phyloP scores from a whole-genome alignment of 768 basidiomycete species.

The Coprinopsis marcescibilis region DNA sequence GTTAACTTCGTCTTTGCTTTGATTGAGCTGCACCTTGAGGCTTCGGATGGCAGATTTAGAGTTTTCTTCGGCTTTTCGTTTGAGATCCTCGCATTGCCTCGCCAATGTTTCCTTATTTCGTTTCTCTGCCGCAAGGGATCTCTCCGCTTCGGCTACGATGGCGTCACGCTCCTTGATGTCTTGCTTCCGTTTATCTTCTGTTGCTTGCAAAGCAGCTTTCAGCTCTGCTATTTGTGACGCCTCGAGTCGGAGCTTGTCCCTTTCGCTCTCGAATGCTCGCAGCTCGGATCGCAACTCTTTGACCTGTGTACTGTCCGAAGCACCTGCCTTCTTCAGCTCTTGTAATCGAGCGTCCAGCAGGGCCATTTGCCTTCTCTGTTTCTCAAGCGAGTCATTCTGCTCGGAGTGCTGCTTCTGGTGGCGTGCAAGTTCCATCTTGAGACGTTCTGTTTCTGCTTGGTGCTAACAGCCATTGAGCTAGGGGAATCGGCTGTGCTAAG shows the following conservation, averaged over 20 bases:
- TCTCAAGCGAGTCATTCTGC: conserved; percentile 48
- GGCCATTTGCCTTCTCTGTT: conserved; percentile 58
- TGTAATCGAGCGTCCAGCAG: conserved; percentile 52
- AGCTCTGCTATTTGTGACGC: conserved; percentile 46
- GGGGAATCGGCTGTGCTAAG: background rate
- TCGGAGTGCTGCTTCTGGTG: conserved; percentile 44
- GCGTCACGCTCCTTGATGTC: conserved; percentile 50
- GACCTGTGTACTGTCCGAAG: conserved; percentile 52
- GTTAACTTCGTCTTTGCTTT: conserved; percentile 30
- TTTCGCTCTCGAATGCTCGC: conserved; percentile 52
- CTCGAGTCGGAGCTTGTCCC: conserved; percentile 42
- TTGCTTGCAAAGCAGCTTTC: conserved; percentile 41
- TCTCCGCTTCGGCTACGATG: conserved; percentile 53
- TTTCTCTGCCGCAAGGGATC: conserved; percentile 41
- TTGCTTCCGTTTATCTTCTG: conserved; percentile 48
- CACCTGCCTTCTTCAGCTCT: conserved; percentile 48
- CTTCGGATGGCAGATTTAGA: conserved; percentile 24
- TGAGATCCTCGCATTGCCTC: conserved; percentile 35
- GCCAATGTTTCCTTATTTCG: conserved; percentile 46
- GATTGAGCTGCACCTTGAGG: conserved; percentile 32
- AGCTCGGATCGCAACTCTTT: conserved; percentile 59
- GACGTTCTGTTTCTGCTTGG: conserved; percentile 50
- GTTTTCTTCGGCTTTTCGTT: conserved; percentile 37
- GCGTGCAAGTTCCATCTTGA: conserved; percentile 50
- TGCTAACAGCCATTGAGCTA: conserved; percentile 35